Evolutionary conservation across 2,329 filamentous ascomycete species (phyloP).

Genomic region (Colletotrichum higginsianum): DNA sequence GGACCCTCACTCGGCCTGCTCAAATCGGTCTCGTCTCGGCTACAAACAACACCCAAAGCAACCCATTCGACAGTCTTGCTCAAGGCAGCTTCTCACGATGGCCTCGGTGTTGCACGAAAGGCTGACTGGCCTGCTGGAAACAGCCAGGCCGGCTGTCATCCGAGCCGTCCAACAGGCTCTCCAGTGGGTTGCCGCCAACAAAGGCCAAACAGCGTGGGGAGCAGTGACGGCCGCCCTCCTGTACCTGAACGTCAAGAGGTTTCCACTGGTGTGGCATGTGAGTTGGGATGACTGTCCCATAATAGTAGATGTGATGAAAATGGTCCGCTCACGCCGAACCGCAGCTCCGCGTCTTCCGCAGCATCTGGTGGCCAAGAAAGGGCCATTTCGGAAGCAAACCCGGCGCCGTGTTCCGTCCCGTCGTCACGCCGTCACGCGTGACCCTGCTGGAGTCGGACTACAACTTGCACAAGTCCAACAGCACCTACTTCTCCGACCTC

Average conservation of each 20-base stretch:
- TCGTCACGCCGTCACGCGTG: slow-evolving; percentile 76
- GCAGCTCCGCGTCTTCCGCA: slow-evolving; percentile 53
- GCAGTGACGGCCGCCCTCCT: not conserved
- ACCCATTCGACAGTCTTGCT: too few species aligned
- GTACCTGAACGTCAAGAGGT: slow-evolving; percentile 4
- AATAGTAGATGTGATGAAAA: not conserved
- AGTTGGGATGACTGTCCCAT: not conserved
- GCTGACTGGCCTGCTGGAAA: not conserved
- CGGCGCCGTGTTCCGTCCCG: slow-evolving; percentile 56
- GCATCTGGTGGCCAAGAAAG: slow-evolving; percentile 52
- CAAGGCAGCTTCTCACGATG: not conserved
- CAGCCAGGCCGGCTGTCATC: not conserved
- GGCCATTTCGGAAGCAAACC: slow-evolving; percentile 44
- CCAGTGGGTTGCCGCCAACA: not conserved
- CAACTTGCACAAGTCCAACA: slow-evolving; percentile 81
- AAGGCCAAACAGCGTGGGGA: not conserved
- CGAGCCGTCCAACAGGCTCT: not conserved
- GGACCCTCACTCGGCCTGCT: too few species aligned
- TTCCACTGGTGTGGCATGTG: slow-evolving; percentile 8
- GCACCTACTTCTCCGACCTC: slow-evolving; percentile 79
- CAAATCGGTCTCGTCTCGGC: not conserved
- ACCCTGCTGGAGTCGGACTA: slow-evolving; percentile 75
- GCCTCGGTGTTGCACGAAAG: not conserved
- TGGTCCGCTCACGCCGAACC: not conserved
- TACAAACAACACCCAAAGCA: too few species aligned